Conservation (phyloP, 2,329 filamentous ascomycete species). For the Exophiala spinifera region DNA sequence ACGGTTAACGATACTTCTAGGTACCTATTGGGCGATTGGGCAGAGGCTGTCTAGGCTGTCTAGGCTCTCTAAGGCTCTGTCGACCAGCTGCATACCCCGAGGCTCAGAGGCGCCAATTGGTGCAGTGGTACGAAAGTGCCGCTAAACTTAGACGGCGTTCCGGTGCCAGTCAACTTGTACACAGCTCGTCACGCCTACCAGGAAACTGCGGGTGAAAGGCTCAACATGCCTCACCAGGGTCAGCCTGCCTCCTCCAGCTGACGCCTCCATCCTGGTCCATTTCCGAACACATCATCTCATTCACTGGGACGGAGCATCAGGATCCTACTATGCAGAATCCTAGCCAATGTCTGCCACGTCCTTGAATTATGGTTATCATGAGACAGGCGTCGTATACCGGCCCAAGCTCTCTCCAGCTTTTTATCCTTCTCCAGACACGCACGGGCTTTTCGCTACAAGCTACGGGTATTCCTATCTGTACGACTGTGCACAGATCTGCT, state of each 20-base stretch:
- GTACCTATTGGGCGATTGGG: no score
- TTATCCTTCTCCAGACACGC: not conserved
- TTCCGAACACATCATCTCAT: constrained; percentile 1
- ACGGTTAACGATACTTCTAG: no score
- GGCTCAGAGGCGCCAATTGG: no score
- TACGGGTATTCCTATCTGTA: not conserved
- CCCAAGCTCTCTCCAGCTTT: constrained; percentile 4
- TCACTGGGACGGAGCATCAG: no score
- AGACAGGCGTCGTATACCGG: constrained; percentile 5
- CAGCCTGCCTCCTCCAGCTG: not conserved
- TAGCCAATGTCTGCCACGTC: not conserved
- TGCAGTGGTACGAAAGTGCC: no score
- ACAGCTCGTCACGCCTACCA: not conserved
- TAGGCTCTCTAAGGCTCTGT: no score
- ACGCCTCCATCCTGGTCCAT: constrained; percentile 2
- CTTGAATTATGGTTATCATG: constrained; percentile 13
- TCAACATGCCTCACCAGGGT: not conserved
- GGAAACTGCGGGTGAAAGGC: not conserved
- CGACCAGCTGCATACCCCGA: no score
- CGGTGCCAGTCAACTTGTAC: not conserved
- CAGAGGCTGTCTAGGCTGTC: no score
- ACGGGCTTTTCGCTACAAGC: constrained; percentile 1
- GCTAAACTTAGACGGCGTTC: no score
- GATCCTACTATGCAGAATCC: no score
- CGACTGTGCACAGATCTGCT: not conserved